A percentile compares a stretch with the other conserved stretches of the same genome.
Evolutionary conservation across 345 rosid genomes (phyloP).

Genomic region (Hypericum androsaemum): DNA sequence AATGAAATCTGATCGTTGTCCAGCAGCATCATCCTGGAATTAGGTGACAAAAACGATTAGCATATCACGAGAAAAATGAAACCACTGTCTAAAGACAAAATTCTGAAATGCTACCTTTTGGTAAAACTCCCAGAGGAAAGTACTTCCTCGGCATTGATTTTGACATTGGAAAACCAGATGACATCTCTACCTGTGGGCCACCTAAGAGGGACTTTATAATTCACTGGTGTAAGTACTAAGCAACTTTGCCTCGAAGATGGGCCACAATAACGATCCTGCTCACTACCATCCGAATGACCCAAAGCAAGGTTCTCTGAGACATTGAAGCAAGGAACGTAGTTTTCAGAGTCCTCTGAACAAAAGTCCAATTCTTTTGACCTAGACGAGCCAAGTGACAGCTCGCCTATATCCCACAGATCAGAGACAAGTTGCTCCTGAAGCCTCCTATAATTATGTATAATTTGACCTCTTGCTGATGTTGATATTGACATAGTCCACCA

Average conservation of each 20-base stretch:
- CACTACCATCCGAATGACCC: slow-evolving; percentile 46
- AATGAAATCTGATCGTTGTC: slow-evolving; percentile 95
- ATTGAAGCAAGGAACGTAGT: slow-evolving; percentile 80
- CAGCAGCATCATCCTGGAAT: slow-evolving; percentile 90
- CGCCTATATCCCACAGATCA: slow-evolving; percentile 85
- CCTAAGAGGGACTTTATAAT: slow-evolving; percentile 80
- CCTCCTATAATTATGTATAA: slow-evolving; percentile 65
- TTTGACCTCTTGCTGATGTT: slow-evolving; percentile 55
- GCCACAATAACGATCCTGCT: slow-evolving; percentile 56
- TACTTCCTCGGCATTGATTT: slow-evolving; percentile 83
- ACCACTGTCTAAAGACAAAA: slow-evolving; percentile 4
- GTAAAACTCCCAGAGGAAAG: slow-evolving; percentile 91
- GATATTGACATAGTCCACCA: slow-evolving; percentile 93
- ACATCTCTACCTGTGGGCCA: slow-evolving; percentile 98
- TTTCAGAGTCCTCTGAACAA: slow-evolving; percentile 61
- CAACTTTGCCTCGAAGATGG: slow-evolving; percentile 46
- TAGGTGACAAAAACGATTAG: neutral
- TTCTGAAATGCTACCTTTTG: slow-evolving; percentile 46
- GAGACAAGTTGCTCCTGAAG: slow-evolving; percentile 84
- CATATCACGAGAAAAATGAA: slow-evolving; percentile 6
- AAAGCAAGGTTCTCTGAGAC: slow-evolving; percentile 45
- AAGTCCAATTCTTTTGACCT: slow-evolving; percentile 67
- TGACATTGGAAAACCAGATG: slow-evolving; percentile 81
- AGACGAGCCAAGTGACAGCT: slow-evolving; percentile 69
- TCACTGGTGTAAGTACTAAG: slow-evolving; percentile 58